Conservation (phyloP, 2,329 filamentous ascomycete genomes). For the Metarhizium rileyi region DNA sequence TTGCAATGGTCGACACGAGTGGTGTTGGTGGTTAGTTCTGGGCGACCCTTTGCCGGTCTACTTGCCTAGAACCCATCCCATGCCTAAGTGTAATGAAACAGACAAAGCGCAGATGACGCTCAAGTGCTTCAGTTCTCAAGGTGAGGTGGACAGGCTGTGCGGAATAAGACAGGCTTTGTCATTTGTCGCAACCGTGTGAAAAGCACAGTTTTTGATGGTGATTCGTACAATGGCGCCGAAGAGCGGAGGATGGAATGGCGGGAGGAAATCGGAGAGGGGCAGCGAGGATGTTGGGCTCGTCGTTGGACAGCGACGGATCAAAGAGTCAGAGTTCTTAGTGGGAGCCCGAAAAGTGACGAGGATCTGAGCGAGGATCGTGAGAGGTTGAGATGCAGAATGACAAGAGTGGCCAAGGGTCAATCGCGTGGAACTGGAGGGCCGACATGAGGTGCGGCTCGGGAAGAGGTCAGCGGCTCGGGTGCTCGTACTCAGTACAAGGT, state of each 20-base stretch:
- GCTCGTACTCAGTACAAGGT: not conserved
- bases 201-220: not conserved
- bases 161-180: not conserved
- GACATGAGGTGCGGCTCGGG: not conserved
- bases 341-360: constrained; percentile 2
- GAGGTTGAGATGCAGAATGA: not conserved
- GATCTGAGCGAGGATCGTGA: constrained; percentile 1
- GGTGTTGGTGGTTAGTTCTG: not conserved
- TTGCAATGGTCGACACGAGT: not conserved
- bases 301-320: constrained; percentile 2
- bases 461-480: not conserved
- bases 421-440: not conserved
- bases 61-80: not conserved
- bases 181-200: not conserved
- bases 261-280: not conserved
- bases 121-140: not conserved
- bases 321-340: not conserved
- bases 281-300: constrained; percentile 1
- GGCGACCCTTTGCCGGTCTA: not conserved
- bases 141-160: not conserved
- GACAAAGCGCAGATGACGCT: not conserved
- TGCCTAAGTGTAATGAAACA: not conserved
- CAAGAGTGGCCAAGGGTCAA: not conserved
- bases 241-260: not conserved
- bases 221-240: not conserved